phyloP scores from a whole-genome alignment of 768 basidiomycete genomes.

The Xanthoconium purpureum region DNA sequence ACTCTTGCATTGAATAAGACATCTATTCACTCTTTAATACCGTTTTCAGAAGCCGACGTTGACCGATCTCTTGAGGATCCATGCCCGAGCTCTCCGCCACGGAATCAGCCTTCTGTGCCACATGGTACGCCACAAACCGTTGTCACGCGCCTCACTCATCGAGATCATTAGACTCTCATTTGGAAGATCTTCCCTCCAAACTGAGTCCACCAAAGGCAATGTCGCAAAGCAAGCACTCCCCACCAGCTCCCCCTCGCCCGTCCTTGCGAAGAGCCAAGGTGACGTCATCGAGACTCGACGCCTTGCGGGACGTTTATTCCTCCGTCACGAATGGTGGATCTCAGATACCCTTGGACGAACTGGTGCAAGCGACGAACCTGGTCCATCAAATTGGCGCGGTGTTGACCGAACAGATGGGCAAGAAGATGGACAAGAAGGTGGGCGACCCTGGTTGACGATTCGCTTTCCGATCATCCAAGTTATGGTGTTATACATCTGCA shows the following conservation, averaged over 20 bases:
- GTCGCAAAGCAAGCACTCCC: slow-evolving; percentile 12
- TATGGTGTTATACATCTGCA: slow-evolving; percentile 47
- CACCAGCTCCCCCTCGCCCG: slow-evolving; percentile 4
- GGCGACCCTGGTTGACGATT: slow-evolving; percentile 9
- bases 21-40: neutral
- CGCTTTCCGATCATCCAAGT: neutral
- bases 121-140: slow-evolving; percentile 8
- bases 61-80: slow-evolving; percentile 19
- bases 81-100: slow-evolving; percentile 8
- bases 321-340: slow-evolving; percentile 43
- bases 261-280: slow-evolving; percentile 39
- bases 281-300: slow-evolving; percentile 41
- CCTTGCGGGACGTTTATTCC: slow-evolving; percentile 42
- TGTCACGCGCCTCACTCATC: neutral
- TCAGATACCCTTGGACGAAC: slow-evolving; percentile 48
- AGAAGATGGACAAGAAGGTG: slow-evolving; percentile 31
- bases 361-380: slow-evolving; percentile 44
- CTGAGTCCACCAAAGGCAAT: neutral
- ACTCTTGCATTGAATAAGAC: neutral
- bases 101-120: neutral
- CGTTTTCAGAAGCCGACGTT: slow-evolving; percentile 19
- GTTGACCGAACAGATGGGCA: slow-evolving; percentile 45
- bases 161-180: neutral
- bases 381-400: slow-evolving; percentile 45
- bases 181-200: neutral